Percentiles rank a stretch among this genome's conserved stretches.
Conservation (phyloP, 2,329 filamentous ascomycete genomes). For the Pestalotiopsis sp. region DNA sequence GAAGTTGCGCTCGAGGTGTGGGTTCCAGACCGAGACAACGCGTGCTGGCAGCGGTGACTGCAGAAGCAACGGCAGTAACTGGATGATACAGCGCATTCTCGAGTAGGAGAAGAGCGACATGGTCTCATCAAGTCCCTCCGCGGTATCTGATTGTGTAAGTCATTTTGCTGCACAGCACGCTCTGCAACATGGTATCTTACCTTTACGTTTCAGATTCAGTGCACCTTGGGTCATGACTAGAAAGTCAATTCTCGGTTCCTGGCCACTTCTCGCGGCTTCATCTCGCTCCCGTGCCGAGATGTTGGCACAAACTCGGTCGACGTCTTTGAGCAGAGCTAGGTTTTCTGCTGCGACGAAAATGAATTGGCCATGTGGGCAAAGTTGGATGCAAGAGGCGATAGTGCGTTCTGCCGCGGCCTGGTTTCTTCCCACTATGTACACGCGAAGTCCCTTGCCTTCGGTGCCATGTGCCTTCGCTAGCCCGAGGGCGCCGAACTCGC, state of each 20-base stretch:
- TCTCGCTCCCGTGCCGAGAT: constrained; percentile 30
- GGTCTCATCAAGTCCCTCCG: constrained; percentile 31
- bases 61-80: constrained; percentile 30
- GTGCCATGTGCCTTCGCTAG: not conserved
- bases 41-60: not conserved
- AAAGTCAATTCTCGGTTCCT: constrained; percentile 32
- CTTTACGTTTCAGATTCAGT: constrained; percentile 17
- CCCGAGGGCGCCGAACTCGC: constrained; percentile 5
- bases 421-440: constrained; percentile 31
- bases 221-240: constrained; percentile 34
- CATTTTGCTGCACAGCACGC: not conserved
- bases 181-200: not conserved
- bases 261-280: constrained; percentile 9
- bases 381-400: constrained; percentile 28
- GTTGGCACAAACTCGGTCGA: constrained; percentile 33
- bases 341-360: constrained; percentile 34
- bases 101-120: constrained; percentile 35
- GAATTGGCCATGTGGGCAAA: constrained; percentile 34
- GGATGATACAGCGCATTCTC: constrained; percentile 29
- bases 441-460: not conserved
- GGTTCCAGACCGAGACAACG: constrained; percentile 7
- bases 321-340: constrained; percentile 35
- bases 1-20: constrained; percentile 6
- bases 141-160: constrained; percentile 26
- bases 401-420: constrained; percentile 25